Evolutionary conservation across 2,329 filamentous ascomycete genomes (phyloP), one percentile per base, ranked within the genome.

Genomic region (Coniochaeta sp.): DNA sequence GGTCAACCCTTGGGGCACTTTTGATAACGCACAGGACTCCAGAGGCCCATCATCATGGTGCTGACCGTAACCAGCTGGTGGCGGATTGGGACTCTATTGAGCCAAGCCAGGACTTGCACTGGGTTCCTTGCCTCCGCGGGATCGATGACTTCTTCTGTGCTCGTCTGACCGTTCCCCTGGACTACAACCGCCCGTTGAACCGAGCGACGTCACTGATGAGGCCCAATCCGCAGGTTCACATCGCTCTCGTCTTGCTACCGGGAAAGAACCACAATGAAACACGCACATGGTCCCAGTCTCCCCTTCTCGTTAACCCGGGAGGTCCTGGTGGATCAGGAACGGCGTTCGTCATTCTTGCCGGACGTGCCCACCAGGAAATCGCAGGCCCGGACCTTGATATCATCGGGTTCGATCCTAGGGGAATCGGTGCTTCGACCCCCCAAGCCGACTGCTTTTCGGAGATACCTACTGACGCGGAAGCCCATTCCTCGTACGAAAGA

Each of bases 391-490:
- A 77, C 44, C 72, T 74, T 62, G 76, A 80, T 61, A 66, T 81
- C 22, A 72, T 82, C 55, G 75, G 77, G 1, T 81, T 81, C 58
- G 79, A 81, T 63, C 79, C 79, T 1, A 73, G 79, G 19, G 78
- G 78, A 57, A 69, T 76, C 47, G 73, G 73, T 14, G 72, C 68
- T 50, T 77, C 74, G 1, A 72, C 70, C 0, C 77, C 77, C 1
- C 62, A 62, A 24, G 73, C 74, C 17, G 72, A 77, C 62, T 79
- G 77, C 62, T 79, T 44, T 65, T 68, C 58, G 14, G 47, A 52
- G 17, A 52, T 52, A n/a, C 30, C 4, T 30, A 52, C 2, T 14
- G 22, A 52, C 17, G 14, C 4, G 10, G 22, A 30, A 17, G 8
- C 22, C 4, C 47, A 30, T 5, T 30, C 24, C 8, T 12, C 4